Base-by-base conservation (phyloP, 345 rosid genomes). In the Orychophragmus violaceus region DNA sequence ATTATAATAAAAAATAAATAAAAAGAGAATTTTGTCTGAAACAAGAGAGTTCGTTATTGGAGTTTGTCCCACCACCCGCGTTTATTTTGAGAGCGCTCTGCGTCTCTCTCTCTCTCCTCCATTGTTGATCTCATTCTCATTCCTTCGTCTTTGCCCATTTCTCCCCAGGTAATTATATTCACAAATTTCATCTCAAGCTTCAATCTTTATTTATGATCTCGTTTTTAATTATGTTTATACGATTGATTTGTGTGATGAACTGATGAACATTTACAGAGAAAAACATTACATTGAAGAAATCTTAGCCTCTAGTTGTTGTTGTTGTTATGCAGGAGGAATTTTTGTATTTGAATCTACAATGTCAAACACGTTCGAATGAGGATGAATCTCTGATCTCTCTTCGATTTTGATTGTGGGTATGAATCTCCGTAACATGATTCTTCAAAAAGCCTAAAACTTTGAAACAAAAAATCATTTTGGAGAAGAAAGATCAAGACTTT, bases 41-140 rank as follows among this genome's bases (percentile, higher is more conserved):
- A 39, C 29, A 33, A 48, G 16, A 49, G 28, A 48, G 53, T 72
- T 29, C 21, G 69, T 24, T 54, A 58, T 73, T 39, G 64, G 68
- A 60, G 68, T 52, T 58, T 42, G 55, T 60, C 68, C 39, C 39
- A 33, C 33, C 33, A 37, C 76, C 72, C 72, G 72, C 73, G 68
- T 67, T 62, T 67, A 51, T 66, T 59, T 74, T 42, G 68, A 74
- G 77, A 67, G 63, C 23, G 56, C 71, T 72, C 60, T 58, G 50
- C 49, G 41, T 60, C 69, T 69, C 45, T 70, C 53, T 29, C 32
- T 29, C 32, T 67, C 66, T 39, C 74, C 32, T 28, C 21, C 54
- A 37, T 51, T 51, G 61, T 10, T 27, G 27, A 60, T 69, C 67
- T 59, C 66, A 53, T 62, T 32, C 56, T 28, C 54, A 21, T 22